phyloP scores from a whole-genome alignment of 2,329 filamentous ascomycete species.

The Sporothrix phasma region DNA sequence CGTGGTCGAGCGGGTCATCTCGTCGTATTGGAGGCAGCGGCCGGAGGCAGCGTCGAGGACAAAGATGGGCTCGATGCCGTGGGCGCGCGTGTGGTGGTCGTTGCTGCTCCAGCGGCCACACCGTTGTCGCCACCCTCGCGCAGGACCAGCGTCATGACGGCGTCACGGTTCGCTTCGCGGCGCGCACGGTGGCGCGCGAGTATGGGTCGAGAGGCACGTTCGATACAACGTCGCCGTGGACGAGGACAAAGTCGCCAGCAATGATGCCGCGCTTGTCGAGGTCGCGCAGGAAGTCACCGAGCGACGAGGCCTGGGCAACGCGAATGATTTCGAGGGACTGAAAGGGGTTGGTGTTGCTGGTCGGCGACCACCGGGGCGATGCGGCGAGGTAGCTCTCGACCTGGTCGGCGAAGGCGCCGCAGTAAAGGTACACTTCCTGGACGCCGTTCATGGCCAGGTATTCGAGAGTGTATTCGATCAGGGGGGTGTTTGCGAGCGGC shows the following conservation, averaged over 20 bases:
- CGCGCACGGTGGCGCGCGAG: conserved; percentile 72
- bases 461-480: conserved; percentile 96
- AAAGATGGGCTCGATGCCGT: conserved; percentile 70
- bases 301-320: conserved; percentile 70
- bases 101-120: conserved; percentile 52
- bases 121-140: conserved; percentile 59
- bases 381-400: conserved; percentile 76
- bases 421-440: conserved; percentile 90
- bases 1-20: conserved; percentile 57
- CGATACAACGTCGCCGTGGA: conserved; percentile 86
- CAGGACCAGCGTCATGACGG: conserved; percentile 95
- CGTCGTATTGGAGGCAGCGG: conserved; percentile 87
- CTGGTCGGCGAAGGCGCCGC: conserved; percentile 74
- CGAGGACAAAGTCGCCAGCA: conserved; percentile 80
- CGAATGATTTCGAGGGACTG: conserved; percentile 73
- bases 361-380: conserved; percentile 60
- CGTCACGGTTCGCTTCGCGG: conserved; percentile 75
- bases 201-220: conserved; percentile 76
- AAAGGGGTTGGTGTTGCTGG: conserved; percentile 54
- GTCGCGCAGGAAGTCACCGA: conserved; percentile 91
- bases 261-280: conserved; percentile 79
- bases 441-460: conserved; percentile 92
- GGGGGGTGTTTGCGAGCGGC: conserved; percentile 81
- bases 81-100: conserved; percentile 66
- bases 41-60: conserved; percentile 72